Percentiles rank a stretch among this genome's conserved stretches.
These are phyloP conservation scores for Kluyveromyces nonfermentans DNA, from an alignment of 805 yeast genomes.

Conservation along the genomic window DNA sequence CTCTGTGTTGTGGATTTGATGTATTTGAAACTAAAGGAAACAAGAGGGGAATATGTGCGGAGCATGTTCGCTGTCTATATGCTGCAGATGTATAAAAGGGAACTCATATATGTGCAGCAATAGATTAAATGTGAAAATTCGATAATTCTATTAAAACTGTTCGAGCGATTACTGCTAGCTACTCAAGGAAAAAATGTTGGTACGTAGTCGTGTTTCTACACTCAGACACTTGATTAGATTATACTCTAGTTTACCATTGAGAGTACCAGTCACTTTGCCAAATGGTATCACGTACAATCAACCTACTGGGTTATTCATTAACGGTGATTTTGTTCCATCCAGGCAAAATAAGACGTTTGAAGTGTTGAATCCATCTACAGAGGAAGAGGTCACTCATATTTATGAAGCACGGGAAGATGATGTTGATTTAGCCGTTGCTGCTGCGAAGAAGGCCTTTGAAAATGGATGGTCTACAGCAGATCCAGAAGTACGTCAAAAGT, in stretches of 20 bases:
- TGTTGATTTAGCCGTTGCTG: conserved; percentile 74
- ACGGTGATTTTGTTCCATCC: conserved; percentile 60
- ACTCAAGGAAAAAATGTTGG: neutral
- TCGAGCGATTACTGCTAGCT: too few species aligned
- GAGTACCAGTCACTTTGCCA: conserved; percentile 50
- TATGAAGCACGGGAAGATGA: conserved; percentile 64
- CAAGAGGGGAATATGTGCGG: too few species aligned
- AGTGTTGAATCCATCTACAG: conserved; percentile 60
- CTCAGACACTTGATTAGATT: conserved; percentile 11
- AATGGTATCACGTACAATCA: conserved; percentile 63
- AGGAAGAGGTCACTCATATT: conserved; percentile 56
- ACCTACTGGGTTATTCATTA: conserved; percentile 72
- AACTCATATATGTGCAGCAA: too few species aligned
- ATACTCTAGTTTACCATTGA: conserved; percentile 32
- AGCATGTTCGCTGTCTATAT: too few species aligned
- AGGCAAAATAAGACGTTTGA: conserved; percentile 50
- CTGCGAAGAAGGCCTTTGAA: conserved; percentile 72
- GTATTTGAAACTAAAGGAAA: too few species aligned
- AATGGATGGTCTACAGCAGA: conserved; percentile 60
- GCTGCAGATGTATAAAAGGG: too few species aligned
- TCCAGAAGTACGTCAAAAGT: conserved; percentile 55
- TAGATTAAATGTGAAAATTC: too few species aligned
- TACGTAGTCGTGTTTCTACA: conserved; percentile 3
- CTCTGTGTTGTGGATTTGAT: too few species aligned
- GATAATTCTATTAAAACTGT: too few species aligned